phyloP scores from a whole-genome alignment of 179 eudicot species.

The Beta lomatogona region DNA sequence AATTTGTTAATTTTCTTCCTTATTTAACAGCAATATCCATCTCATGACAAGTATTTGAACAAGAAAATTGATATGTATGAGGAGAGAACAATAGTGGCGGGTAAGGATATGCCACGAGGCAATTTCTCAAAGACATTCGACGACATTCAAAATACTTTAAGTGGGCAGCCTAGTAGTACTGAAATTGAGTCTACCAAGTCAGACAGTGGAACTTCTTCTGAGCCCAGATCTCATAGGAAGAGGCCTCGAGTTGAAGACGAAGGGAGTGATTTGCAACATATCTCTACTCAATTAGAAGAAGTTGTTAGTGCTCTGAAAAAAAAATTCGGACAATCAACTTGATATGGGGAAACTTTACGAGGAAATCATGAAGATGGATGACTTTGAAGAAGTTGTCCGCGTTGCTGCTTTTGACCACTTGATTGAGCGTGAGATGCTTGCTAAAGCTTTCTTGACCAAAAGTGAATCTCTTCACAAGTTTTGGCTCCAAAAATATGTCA shows the following conservation, averaged over 20 bases:
- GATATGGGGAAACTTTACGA: neutral
- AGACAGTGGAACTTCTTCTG: neutral
- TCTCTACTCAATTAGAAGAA: neutral
- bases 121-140: neutral
- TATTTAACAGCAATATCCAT: neutral
- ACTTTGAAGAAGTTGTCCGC: neutral
- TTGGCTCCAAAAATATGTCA: neutral
- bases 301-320: neutral
- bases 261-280: neutral
- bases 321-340: neutral
- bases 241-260: neutral
- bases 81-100: neutral
- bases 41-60: neutral
- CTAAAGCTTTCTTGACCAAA: neutral
- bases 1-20: neutral
- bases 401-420: neutral
- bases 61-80: neutral
- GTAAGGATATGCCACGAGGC: neutral
- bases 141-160: neutral
- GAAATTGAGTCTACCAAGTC: neutral
- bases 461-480: neutral
- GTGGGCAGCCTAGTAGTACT: neutral
- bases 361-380: neutral
- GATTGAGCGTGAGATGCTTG: neutral
- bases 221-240: neutral